Conservation (phyloP, 1,284 basidiomycete species). For the Puccinia triticina region DNA sequence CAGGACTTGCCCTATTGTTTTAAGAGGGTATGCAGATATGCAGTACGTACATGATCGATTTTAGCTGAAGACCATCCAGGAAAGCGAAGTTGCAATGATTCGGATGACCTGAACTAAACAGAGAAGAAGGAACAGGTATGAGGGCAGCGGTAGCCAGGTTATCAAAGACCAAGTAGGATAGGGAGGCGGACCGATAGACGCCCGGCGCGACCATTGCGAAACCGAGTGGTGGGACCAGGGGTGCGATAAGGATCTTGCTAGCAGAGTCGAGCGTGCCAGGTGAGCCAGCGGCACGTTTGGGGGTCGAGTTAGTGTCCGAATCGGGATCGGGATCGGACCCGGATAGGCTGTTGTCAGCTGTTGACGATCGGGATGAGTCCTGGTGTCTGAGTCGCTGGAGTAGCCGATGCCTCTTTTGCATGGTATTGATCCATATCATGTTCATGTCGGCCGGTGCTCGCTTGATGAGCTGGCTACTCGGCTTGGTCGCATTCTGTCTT, state of each 20-base stretch:
- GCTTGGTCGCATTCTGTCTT: too few species aligned
- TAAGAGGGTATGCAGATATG: background rate
- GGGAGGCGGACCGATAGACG: slow-evolving; percentile 35
- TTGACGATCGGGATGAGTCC: background rate
- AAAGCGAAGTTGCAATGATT: slow-evolving; percentile 46
- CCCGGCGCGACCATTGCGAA: slow-evolving; percentile 45
- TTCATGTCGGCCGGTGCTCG: background rate
- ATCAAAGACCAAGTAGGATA: background rate
- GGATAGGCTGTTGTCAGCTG: background rate
- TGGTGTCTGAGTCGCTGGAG: background rate
- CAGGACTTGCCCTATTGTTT: background rate
- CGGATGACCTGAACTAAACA: slow-evolving; percentile 45
- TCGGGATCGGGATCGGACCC: background rate
- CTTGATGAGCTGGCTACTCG: too few species aligned
- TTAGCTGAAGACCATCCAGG: slow-evolving; percentile 39
- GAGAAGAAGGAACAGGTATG: background rate
- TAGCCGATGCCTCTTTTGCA: slow-evolving; percentile 9
- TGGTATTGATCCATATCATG: slow-evolving; percentile 21
- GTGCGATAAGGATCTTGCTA: background rate
- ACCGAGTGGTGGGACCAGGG: slow-evolving; percentile 41
- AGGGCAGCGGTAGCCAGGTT: background rate
- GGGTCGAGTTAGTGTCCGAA: background rate
- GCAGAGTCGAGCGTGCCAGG: background rate
- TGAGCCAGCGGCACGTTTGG: background rate
- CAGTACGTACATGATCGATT: slow-evolving; percentile 41